Base-by-base conservation (phyloP, 2,329 filamentous ascomycete genomes). In the Corniculantispora saksenae region DNA sequence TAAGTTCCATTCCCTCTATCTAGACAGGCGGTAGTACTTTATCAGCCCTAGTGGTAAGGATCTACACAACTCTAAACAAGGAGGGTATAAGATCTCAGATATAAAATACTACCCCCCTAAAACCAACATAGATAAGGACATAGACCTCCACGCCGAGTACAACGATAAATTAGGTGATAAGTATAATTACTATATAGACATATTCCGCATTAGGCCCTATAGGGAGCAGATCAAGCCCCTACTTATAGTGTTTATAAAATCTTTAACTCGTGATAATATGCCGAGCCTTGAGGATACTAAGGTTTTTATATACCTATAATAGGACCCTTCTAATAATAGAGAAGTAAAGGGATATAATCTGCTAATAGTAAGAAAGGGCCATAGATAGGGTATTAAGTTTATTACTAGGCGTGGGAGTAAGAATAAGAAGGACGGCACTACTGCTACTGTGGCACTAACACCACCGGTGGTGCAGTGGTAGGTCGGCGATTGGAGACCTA, bases 401-500 rank as follows among this genome's bases (percentile, higher is more conserved):
- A 50, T 67, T 65, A 65, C 66, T 54, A 64, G 66, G 15, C 55
- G 65, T 32, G 32, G 32, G 32, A n/a, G 32, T 32, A 10, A 10
- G 10, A 32, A 32, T n/a, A n/a, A 32, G 32, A 5, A 32, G 40
- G 38, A 59, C 17, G n/a, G 56, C 40, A 13, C 48, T 8, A 17
- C 40, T 19, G 56, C 21, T 32, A 10, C 32, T 5, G 32, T 10
- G 10, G 6, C 32, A n/a, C n/a, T n/a, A 32, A 32, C 32, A 32
- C 32, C 6, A 53, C 66, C 64, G 23, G 62, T 66, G n/a, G 64
- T 71, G 23, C 66, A 67, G 65, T 72, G 70, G 71, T 68, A 71
- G 51, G 68, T 72, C 25, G 70, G 68, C 38, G 66, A 69, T 27
- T 71, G 70, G 71, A 71, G 70, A 65, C 70, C 70, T 13, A 63